Percentiles rank a stretch among this genome's conserved stretches.
Evolutionary conservation across 73 alveolate species (phyloP).

Genomic region (Paramecium octaurelia): DNA sequence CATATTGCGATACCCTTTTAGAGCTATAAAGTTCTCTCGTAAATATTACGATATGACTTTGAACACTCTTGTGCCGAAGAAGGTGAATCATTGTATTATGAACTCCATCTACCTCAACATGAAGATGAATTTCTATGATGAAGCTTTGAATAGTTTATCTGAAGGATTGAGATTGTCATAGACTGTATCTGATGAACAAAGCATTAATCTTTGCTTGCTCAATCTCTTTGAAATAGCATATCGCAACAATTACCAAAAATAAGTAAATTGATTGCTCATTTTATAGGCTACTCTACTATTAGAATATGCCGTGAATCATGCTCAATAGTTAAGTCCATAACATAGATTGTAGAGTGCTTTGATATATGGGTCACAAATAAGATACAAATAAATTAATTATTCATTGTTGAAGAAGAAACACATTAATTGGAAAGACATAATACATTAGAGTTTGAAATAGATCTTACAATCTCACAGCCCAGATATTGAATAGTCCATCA

Average conservation of each 20-base stretch:
- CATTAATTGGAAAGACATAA: constrained; percentile 29
- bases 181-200: constrained; percentile 29
- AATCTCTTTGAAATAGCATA: constrained; percentile 28
- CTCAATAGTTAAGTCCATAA: neutral
- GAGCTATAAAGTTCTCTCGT: neutral
- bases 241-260: neutral
- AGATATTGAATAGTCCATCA: neutral
- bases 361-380: neutral
- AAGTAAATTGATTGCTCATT: neutral
- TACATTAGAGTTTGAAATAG: neutral
- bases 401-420: constrained; percentile 16
- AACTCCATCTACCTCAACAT: neutral
- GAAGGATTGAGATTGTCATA: constrained; percentile 46
- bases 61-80: neutral
- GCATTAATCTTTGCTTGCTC: constrained; percentile 9
- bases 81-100: constrained; percentile 41
- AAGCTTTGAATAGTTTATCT: constrained; percentile 4
- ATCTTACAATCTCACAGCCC: neutral
- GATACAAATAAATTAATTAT: neutral
- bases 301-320: constrained; percentile 45
- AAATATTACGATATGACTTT: constrained; percentile 14
- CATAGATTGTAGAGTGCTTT: neutral
- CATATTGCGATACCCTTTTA: neutral
- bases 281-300: neutral
- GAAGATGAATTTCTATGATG: constrained; percentile 39